Percentiles rank a stretch among this genome's conserved stretches.
phyloP scores from a whole-genome alignment of 1,284 basidiomycete species.

The Cryptococcus sp. region DNA sequence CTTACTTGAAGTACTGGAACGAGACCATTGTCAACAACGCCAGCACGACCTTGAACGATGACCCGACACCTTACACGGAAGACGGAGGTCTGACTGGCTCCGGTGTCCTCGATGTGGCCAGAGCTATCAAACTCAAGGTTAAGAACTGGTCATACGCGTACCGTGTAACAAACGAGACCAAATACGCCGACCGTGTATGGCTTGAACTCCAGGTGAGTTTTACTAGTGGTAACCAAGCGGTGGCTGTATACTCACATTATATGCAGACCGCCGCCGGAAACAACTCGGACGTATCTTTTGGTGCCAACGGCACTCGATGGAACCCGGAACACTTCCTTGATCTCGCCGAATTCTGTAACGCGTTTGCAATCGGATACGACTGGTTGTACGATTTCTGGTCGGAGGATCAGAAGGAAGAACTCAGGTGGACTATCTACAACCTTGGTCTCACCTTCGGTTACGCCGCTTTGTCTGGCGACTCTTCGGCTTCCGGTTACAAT shows the following conservation, averaged over 20 bases:
- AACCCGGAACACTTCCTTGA: conserved; percentile 93
- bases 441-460: conserved; percentile 74
- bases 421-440: conserved; percentile 73
- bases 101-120: conserved; percentile 90
- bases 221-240: too few species aligned
- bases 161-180: conserved; percentile 84
- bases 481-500: conserved; percentile 44
- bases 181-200: conserved; percentile 79
- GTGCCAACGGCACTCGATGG: conserved; percentile 66
- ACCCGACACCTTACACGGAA: conserved; percentile 69
- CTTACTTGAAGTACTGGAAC: conserved; percentile 89
- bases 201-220: conserved; percentile 66
- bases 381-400: conserved; percentile 87
- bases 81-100: conserved; percentile 70
- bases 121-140: conserved; percentile 84
- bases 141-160: conserved; percentile 94
- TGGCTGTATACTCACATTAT: too few species aligned
- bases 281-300: conserved; percentile 61
- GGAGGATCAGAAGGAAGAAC: conserved; percentile 67
- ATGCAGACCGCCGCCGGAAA: conserved; percentile 44
- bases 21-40: conserved; percentile 90
- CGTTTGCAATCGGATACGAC: conserved; percentile 91
- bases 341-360: conserved; percentile 81
- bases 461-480: conserved; percentile 56
- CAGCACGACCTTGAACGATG: conserved; percentile 64